Evolutionary conservation across 257 asterid genomes (phyloP), one percentile per base, ranked within the genome.

Genomic region (Solanum appendiculatum): DNA sequence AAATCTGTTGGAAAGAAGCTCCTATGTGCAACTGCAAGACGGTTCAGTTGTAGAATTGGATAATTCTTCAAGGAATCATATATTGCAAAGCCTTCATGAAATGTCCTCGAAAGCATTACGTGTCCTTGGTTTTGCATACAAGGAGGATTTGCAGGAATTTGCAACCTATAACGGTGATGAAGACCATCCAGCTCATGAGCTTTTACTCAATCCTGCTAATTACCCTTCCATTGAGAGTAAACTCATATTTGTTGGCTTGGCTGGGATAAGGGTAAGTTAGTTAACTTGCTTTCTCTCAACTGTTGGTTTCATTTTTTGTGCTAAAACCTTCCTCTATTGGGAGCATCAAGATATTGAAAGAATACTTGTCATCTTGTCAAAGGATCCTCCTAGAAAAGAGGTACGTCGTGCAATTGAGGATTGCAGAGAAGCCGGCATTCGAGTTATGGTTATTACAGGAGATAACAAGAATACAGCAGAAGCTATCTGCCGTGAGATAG

Each of bases 351-450:
- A 31, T 34, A 36, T 72, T 25, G 83, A 74, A 58, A 18, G 16
- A 64, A 39, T 36, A 9, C 63, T 66, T 88, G 86, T 37, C 44
- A 5, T 81, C 68, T 81, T 81, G 27, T 89, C 46, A 23, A 78
- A 97, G 99, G 99, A 97, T 88, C 99, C 99, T 84, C 99, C 99
- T 15, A 92, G 99, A 88, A 96, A 92, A 89, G 99, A 97, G 93
- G 99, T 97, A 77, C 97, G 98, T 25, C 92, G 92, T 91, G 99
- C 99, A 85, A 93, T 97, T 73, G 94, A 94, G 87, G 99, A 97
- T 87, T 97, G 99, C 91, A 94, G 98, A 91, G 94, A 96, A 48
- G 99, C 99, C 68, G 99, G 99, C 88, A 97, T 97, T 89, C 94
- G 94, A 81, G 99, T 97, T 86, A 97, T 97, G 98, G 99, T 97